Conservation (phyloP, 2,329 filamentous ascomycete species). For the Botrytis paeoniae region DNA sequence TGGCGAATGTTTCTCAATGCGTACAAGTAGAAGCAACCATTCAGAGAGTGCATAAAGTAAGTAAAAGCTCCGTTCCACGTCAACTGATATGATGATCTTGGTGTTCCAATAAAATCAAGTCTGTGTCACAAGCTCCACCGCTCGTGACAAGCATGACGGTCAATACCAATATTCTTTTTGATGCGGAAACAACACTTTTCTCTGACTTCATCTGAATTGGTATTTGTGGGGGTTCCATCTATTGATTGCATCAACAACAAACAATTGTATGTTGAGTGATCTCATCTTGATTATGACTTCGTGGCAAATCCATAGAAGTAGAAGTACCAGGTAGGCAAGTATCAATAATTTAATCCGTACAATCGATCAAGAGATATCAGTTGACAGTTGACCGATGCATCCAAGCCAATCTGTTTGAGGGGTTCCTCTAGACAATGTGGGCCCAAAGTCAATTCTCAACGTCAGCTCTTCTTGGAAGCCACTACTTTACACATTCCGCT, state of each 20-base stretch:
- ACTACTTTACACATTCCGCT: slow-evolving; percentile 7
- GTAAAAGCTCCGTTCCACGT: not conserved
- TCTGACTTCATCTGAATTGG: not conserved
- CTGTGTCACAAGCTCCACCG: slow-evolving; percentile 3
- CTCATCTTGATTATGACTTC: not conserved
- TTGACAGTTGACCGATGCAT: not conserved
- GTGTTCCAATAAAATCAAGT: slow-evolving; percentile 8
- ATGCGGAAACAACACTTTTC: slow-evolving; percentile 11
- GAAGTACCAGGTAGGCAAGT: not conserved
- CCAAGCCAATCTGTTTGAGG: not conserved
- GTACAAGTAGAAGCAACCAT: slow-evolving; percentile 3
- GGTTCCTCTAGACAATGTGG: not conserved
- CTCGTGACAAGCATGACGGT: slow-evolving; percentile 2
- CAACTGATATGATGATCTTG: slow-evolving; percentile 16
- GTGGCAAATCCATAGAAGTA: not conserved
- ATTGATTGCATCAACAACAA: not conserved
- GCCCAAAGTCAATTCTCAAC: slow-evolving; percentile 7
- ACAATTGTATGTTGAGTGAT: not conserved
- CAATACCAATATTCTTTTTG: not conserved
- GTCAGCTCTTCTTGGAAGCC: slow-evolving; percentile 10
- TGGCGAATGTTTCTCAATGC: not conserved
- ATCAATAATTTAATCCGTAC: not conserved
- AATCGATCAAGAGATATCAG: not conserved
- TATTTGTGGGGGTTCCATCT: not conserved
- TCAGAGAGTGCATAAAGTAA: slow-evolving; percentile 12